phyloP scores from a whole-genome alignment of 2,329 filamentous ascomycete genomes.

The Trichoderma koningiopsis region DNA sequence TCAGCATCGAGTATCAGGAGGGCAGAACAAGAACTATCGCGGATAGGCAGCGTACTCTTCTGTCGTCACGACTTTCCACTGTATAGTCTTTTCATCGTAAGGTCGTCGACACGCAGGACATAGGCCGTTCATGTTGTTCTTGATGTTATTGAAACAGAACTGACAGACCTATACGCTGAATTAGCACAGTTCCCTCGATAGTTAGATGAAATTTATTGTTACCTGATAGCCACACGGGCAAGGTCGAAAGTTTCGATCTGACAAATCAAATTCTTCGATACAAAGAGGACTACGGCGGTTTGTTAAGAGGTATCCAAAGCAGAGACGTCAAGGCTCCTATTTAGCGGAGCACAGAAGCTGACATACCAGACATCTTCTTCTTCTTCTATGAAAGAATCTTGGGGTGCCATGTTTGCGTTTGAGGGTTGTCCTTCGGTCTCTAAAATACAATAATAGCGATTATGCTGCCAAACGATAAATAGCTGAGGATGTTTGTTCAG shows the following conservation, averaged over 20 bases:
- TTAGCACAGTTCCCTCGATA: not conserved
- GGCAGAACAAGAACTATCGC: not conserved
- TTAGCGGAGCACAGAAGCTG: not conserved
- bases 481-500: conserved; percentile 31
- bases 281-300: conserved; percentile 76
- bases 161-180: conserved; percentile 78
- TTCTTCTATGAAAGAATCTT: conserved; percentile 72
- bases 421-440: not conserved
- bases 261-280: conserved; percentile 98
- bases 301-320: conserved; percentile 30
- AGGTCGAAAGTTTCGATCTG: conserved; percentile 93
- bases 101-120: conserved; percentile 96
- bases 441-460: conserved; percentile 25
- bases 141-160: conserved; percentile 99
- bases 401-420: conserved; percentile 58
- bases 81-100: conserved; percentile 95
- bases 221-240: conserved; percentile 99
- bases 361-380: conserved; percentile 70
- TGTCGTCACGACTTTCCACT: conserved; percentile 91
- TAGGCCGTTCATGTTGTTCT: conserved; percentile 94
- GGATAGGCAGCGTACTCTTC: conserved; percentile 75
- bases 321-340: conserved; percentile 8
- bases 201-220: conserved; percentile 32
- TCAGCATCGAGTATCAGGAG: conserved; percentile 10
- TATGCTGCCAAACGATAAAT: conserved; percentile 26